Evolutionary conservation across 2,329 filamentous ascomycete genomes (phyloP).

Genomic region (Scedosporium boydii): DNA sequence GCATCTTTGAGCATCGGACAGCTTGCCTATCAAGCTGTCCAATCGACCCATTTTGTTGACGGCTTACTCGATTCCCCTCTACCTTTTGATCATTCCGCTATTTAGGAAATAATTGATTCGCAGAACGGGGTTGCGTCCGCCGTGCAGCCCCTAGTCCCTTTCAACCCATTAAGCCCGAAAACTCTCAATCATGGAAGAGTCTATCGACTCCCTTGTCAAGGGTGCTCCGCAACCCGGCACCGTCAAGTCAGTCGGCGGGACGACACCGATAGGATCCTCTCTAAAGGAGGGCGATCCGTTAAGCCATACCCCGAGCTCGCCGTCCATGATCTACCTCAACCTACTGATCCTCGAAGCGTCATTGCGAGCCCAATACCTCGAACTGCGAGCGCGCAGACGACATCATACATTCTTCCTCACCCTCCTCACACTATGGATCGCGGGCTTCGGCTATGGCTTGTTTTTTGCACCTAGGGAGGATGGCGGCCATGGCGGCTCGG

Average conservation of each 20-base stretch:
- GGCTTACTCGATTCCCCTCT: too few species aligned
- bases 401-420: constrained; percentile 90
- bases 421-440: constrained; percentile 69
- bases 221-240: constrained; percentile 62
- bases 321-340: constrained; percentile 96
- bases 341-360: constrained; percentile 94
- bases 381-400: constrained; percentile 74
- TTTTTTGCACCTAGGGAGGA: constrained; percentile 96
- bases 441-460: constrained; percentile 78
- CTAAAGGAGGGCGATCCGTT: constrained; percentile 57
- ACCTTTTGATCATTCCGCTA: too few species aligned
- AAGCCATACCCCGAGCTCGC: constrained; percentile 75
- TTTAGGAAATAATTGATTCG: neutral
- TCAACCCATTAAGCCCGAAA: neutral
- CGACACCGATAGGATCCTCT: neutral
- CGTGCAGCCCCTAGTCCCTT: neutral
- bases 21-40: neutral
- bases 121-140: neutral
- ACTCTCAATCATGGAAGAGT: constrained; percentile 18
- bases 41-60: too few species aligned
- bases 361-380: constrained; percentile 84
- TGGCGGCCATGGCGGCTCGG: constrained; percentile 83
- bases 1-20: neutral
- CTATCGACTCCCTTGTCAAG: constrained; percentile 83
- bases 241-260: constrained; percentile 25